phyloP scores from a whole-genome alignment of 2,329 filamentous ascomycete species.

The Aureobasidium leucospermi region DNA sequence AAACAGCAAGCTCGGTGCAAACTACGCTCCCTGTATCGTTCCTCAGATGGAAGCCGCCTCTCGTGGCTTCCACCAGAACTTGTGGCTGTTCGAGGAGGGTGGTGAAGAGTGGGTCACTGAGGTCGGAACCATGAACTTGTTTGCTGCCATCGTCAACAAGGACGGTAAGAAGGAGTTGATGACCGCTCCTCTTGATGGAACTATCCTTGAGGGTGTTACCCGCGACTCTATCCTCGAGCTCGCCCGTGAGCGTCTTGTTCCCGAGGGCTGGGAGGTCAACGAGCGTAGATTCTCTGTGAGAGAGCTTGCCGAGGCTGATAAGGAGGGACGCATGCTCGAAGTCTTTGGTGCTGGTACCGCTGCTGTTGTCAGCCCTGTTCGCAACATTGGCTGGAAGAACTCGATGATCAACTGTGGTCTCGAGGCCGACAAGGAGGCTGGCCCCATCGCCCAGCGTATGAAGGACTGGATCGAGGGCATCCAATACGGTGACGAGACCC shows the following conservation, averaged over 20 bases:
- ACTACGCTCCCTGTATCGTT: conserved; percentile 99
- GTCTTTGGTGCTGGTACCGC: conserved; percentile 92
- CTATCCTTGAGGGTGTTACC: conserved; percentile 91
- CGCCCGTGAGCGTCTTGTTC: conserved; percentile 72
- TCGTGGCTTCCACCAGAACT: conserved; percentile 93
- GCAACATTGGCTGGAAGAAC: conserved; percentile 83
- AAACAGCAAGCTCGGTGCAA: conserved; percentile 96
- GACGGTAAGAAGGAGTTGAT: conserved; percentile 87
- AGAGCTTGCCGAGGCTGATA: conserved; percentile 71
- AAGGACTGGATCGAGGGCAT: conserved; percentile 95
- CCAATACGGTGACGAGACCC: conserved; percentile 89
- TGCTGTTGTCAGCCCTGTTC: conserved; percentile 84
- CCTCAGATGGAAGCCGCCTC: conserved; percentile 87
- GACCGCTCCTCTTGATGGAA: conserved; percentile 93
- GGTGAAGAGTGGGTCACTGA: conserved; percentile 88
- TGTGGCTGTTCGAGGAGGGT: conserved; percentile 77
- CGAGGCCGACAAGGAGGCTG: conserved; percentile 73
- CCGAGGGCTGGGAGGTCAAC: conserved; percentile 78
- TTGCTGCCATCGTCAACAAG: conserved; percentile 74
- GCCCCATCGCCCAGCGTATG: conserved; percentile 76
- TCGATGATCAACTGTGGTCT: conserved; percentile 76
- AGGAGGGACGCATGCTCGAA: conserved; percentile 81
- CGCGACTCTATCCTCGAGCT: conserved; percentile 84
- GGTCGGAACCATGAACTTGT: conserved; percentile 98
- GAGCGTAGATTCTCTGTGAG: conserved; percentile 92